Evolutionary conservation across 345 rosid genomes (phyloP), one percentile per base, ranked within the genome.

Genomic region (Capsella bursapastoris): DNA sequence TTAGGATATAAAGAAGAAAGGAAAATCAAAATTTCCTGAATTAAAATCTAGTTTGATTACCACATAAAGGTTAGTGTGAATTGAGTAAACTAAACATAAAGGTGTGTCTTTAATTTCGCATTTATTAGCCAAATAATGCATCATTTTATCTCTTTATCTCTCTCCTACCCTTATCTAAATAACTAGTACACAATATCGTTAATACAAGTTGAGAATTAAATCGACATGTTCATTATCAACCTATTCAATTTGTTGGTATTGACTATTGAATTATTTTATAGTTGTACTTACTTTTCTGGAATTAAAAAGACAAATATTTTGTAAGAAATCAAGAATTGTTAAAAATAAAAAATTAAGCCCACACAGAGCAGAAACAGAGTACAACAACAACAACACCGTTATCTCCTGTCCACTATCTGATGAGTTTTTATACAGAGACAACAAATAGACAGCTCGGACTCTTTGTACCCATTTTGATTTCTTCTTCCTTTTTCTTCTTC

Each of bases 391-490:
- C 53, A 70, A 41, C 62, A 72, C 69, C 59, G 69, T 62, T 62
- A 72, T 52, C 44, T 63, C 45, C 55, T 63, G 70, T 62, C 76
- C 69, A 72, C 69, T 72, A 38, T 61, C 76, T 11, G 32, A 50
- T 32, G 28, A 61, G 38, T 22, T 38, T 61, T 52, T 22, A 10
- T 15, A 69, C 59, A 71, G 28, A 71, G 43, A 25, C 58, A 59
- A 70, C 66, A 59, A 59, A 70, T 47, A 34, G 62, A 72, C 76
- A 72, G 76, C 75, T 61, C 28, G 59, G 60, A 50, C 49, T 61
- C 35, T 56, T 56, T 41, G n/a, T 14, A 27, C 59, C 68, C 12
- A 22, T 34, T 49, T 72, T 72, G 15, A 40, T 72, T 72, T 72
- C 60, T 60, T 60, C 75, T 35, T 38, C 15, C 13, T 6, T 9